Percentiles rank a stretch among this genome's conserved stretches.
Evolutionary conservation across 441 rosid genomes (phyloP).

Genomic region (Populus hybrid): DNA sequence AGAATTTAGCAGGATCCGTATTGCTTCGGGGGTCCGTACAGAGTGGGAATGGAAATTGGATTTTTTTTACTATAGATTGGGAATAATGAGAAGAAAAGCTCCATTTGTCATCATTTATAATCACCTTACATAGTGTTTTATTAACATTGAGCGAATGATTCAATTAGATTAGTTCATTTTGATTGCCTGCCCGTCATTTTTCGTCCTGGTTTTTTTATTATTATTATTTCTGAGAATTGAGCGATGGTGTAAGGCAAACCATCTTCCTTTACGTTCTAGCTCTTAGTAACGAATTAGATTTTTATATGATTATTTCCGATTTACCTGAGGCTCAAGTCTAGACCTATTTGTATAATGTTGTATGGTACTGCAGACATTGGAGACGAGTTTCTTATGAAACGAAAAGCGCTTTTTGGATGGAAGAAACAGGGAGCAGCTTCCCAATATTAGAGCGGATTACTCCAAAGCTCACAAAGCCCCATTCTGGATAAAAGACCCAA

Average conservation of each 20-base stretch:
- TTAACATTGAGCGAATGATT: slow-evolving; percentile 27
- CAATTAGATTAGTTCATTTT: slow-evolving; percentile 33
- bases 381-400: no score
- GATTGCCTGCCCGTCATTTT: background rate
- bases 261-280: background rate
- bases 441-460: no score
- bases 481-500: no score
- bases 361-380: no score
- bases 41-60: slow-evolving; percentile 15
- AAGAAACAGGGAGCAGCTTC: no score
- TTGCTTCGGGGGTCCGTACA: slow-evolving; percentile 7
- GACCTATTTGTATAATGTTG: no score
- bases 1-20: slow-evolving; percentile 4
- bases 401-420: no score
- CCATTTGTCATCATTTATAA: slow-evolving; percentile 37
- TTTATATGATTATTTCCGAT: no score
- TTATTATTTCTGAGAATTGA: background rate
- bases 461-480: no score
- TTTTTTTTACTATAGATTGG: slow-evolving; percentile 17
- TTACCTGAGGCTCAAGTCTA: no score
- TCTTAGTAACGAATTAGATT: background rate
- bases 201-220: background rate
- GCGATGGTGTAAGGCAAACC: background rate
- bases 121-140: slow-evolving; percentile 20
- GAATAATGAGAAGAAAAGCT: slow-evolving; percentile 26